Percentiles rank a stretch among this genome's conserved stretches.
These are phyloP conservation scores for Apostasia ramifera DNA, from an alignment of 106 monocot genomes.

Conservation along the genomic window DNA sequence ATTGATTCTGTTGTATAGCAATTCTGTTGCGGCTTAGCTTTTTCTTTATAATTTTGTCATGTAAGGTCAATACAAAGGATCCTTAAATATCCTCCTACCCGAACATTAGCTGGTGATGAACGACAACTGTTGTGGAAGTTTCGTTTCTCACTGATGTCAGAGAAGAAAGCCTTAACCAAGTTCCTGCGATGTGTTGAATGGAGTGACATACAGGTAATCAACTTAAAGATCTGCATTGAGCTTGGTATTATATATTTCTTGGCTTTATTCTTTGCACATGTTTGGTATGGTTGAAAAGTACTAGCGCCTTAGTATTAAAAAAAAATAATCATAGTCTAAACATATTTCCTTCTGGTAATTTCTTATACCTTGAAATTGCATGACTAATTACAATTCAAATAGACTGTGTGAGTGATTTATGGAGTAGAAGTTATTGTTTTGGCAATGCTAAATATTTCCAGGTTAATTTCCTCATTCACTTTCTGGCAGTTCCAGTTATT, in stretches of 20 bases:
- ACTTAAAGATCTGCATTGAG: background rate
- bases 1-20: no score
- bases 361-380: no score
- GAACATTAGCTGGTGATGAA: constrained; percentile 82
- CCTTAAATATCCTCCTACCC: constrained; percentile 89
- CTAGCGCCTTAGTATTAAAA: no score
- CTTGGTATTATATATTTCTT: background rate
- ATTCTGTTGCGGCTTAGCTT: background rate
- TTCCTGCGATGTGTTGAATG: constrained; percentile 96
- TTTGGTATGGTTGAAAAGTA: no score
- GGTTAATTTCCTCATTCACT: background rate
- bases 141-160: constrained; percentile 95
- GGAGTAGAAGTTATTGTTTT: no score
- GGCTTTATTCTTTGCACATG: no score
- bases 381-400: no score
- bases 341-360: no score
- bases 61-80: constrained; percentile 86
- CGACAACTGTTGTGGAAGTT: constrained; percentile 95
- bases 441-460: no score
- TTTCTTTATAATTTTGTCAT: constrained; percentile 3
- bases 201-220: constrained; percentile 90
- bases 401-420: no score
- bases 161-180: constrained; percentile 94
- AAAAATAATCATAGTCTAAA: no score
- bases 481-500: background rate